phyloP scores from a whole-genome alignment of 306 rosid species.

The Datisca glomerata region DNA sequence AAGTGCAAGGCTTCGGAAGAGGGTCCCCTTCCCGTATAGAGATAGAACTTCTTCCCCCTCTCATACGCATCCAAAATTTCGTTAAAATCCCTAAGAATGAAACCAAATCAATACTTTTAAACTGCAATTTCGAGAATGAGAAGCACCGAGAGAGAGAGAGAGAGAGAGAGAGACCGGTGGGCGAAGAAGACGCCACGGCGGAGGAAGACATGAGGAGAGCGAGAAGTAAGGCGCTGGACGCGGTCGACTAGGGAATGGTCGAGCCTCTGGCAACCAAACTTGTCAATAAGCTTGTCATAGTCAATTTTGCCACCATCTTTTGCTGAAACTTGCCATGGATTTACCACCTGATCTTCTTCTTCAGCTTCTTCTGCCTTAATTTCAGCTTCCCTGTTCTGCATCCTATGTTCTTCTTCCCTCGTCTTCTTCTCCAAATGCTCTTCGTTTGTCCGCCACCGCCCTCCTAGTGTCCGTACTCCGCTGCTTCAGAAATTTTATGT shows the following conservation, averaged over 20 bases:
- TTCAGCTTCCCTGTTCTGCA: too few species aligned
- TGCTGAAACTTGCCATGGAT: slow-evolving; percentile 78
- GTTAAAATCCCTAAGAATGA: slow-evolving; percentile 42
- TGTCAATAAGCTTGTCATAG: slow-evolving; percentile 83
- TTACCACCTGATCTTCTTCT: slow-evolving; percentile 48
- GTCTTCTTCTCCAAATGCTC: too few species aligned
- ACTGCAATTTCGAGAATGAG: neutral
- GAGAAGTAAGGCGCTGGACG: slow-evolving; percentile 59
- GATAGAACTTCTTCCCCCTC: slow-evolving; percentile 71
- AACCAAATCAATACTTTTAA: neutral
- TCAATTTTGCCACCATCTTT: slow-evolving; percentile 76
- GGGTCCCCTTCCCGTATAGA: slow-evolving; percentile 89
- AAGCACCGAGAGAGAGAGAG: neutral
- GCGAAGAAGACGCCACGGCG: slow-evolving; percentile 95
- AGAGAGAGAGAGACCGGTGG: slow-evolving; percentile 36
- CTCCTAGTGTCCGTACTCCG: too few species aligned
- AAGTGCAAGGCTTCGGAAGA: slow-evolving; percentile 93
- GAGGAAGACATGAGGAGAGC: slow-evolving; percentile 66
- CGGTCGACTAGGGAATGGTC: slow-evolving; percentile 42
- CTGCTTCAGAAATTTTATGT: too few species aligned
- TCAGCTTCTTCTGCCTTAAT: slow-evolving; percentile 1
- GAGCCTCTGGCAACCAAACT: slow-evolving; percentile 81
- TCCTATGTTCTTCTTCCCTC: too few species aligned
- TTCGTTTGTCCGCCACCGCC: too few species aligned
- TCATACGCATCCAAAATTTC: slow-evolving; percentile 66